Base-by-base conservation (phyloP, 139 green algal species). In the Micractinium sp. region DNA sequence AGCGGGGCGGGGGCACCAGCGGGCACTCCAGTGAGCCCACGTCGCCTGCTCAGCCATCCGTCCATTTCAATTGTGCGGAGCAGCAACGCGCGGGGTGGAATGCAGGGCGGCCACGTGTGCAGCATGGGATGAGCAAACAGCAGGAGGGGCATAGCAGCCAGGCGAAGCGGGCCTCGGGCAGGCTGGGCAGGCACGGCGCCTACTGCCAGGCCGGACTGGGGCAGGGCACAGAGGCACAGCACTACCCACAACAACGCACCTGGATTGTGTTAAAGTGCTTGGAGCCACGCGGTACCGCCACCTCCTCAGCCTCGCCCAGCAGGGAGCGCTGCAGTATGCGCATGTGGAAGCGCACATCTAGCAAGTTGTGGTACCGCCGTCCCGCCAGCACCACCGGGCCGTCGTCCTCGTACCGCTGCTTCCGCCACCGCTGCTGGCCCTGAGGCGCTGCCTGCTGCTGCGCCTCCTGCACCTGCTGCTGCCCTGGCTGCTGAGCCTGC, bases 301-400 rank as follows among this genome's bases (percentile, higher is more conserved):
- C 78, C 78, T 84, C 78, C 27, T 84, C 27, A 12, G 29, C 78
- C 53, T 84, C 29, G 0, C 78, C 78, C 78, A 84, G 78, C 41
- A 84, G 78, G 20, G 36, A 31, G 2, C 78, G 78, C 78, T 84
- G 78, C 78, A 84, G 78, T 16, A 47, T 31, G 0, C 78, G 78
- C 78, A 84, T 84, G 27, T 84, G 31, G 78, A 35, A 84, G 29
- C 78, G 78, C 29, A 84, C 29, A 35, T 84, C 41, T 29, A 84
- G 31, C 78, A 84, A 41, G 13, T 29, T 39, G 13, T 84, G 25
- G 25, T 39, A 84, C 27, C 78, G 78, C 78, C 31, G 78, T 13
- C 78, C 78, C 12, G 78, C 78, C 9, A 84, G 41, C 78, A 63
- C 56, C 27, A 84, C 78, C 29, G 35, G 18, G 14, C 35, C 16